Evolutionary conservation across 108 stramenopile genomes (phyloP).

Genomic region (Heterococcus sp.): DNA sequence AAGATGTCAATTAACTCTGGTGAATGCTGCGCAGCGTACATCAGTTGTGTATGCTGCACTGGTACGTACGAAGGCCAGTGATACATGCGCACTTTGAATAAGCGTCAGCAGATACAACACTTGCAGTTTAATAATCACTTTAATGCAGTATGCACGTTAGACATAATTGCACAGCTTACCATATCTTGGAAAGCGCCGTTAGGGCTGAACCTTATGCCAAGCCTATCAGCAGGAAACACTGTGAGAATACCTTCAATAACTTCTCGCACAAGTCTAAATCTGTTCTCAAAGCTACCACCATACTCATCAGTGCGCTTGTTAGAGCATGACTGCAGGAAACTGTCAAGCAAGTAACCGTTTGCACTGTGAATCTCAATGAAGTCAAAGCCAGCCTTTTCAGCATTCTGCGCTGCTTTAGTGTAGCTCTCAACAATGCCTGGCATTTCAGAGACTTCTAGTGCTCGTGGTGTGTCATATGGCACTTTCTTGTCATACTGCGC

Average conservation of each 20-base stretch:
- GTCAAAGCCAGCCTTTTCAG: slow-evolving; percentile 52
- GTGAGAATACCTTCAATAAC: slow-evolving; percentile 32
- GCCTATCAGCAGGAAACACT: not conserved
- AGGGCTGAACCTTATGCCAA: slow-evolving; percentile 1
- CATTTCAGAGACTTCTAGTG: not conserved
- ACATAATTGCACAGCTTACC: too few species aligned
- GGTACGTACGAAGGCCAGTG: too few species aligned
- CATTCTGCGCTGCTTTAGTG: not conserved
- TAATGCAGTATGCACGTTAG: too few species aligned
- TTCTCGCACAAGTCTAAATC: slow-evolving; percentile 62
- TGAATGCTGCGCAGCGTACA: too few species aligned
- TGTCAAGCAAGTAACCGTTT: slow-evolving; percentile 54
- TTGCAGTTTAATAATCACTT: too few species aligned
- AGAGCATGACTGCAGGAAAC: slow-evolving; percentile 42
- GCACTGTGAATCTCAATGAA: slow-evolving; percentile 45
- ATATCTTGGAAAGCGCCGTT: slow-evolving; percentile 3
- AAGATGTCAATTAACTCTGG: too few species aligned
- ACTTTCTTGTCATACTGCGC: not conserved
- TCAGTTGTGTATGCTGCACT: too few species aligned
- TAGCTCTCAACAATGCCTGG: not conserved
- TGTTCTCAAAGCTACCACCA: slow-evolving; percentile 65
- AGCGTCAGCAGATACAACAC: too few species aligned
- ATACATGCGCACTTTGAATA: too few species aligned
- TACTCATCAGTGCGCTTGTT: slow-evolving; percentile 52
- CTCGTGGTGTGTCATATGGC: not conserved